Evolutionary conservation across 1,139 yeast genomes (phyloP), one percentile per base, ranked within the genome.

Genomic region (Hemisphaericaspora xylanilytica): DNA sequence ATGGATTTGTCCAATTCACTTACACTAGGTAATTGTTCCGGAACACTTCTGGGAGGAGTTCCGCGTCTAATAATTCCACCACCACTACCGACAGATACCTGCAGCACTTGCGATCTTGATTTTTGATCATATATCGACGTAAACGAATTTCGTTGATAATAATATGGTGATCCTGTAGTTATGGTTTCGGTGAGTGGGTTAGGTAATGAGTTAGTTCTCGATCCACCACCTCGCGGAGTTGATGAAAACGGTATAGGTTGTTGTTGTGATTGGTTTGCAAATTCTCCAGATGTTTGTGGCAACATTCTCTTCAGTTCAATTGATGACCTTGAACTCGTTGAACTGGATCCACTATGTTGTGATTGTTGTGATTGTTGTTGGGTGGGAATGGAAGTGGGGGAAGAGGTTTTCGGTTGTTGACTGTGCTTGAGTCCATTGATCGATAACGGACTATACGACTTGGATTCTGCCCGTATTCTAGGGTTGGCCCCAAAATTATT

Each of bases 1-100:
- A 67, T 61, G 22, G 63, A 57, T 39, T 61, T 63, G 40, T 65
- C 71, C 33, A 67, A 56, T 45, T 68, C 73, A 37, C 62, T 61
- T 22, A 67, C 70, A 17, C 66, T 61, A 2, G 72, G 72, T 16
- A 64, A 50, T 34, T 32, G 38, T 14, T 40, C 43, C 3, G 36
- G 39, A 3, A 39, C 24, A 24, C 37, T 35, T 17, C 43, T 34
- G 12, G 43, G 44, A 12, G 44, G 44, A 3, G 42, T 32, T 6
- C 29, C 28, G 15, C 21, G 17, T 29, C 35, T 21, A 10, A 29
- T 25, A 9, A 38, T 18, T 17, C 37, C 33, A 14, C n/a, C n/a
- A n/a, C n/a, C n/a, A n/a, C n/a, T n/a, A n/a, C n/a, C n/a, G n/a
- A n/a, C n/a, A n/a, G n/a, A n/a, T 28, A 36, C 29, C 34, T 13